Evolutionary conservation across 495 filamentous ascomycete species (phyloP).

Genomic region (Xylaria castorea): DNA sequence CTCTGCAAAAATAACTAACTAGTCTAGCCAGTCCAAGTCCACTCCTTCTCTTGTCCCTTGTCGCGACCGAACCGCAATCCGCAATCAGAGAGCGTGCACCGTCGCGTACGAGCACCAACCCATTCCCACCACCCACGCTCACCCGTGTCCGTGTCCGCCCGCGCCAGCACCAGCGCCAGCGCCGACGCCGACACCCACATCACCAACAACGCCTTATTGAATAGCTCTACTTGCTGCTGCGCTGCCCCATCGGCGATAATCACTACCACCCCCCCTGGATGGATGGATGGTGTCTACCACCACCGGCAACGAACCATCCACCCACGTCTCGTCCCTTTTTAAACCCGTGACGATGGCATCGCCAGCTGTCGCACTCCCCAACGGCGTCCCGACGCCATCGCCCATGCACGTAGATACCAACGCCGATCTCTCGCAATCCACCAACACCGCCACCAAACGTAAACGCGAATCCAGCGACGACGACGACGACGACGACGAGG

Average conservation of each 20-base stretch:
- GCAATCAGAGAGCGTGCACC: constrained; percentile 26
- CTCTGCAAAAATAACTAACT: not conserved
- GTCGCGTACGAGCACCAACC: constrained; percentile 22
- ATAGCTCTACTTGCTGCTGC: not conserved
- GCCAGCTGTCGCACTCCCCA: constrained; percentile 48
- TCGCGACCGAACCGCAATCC: constrained; percentile 24
- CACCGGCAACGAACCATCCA: constrained; percentile 1
- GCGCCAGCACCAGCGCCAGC: constrained; percentile 12
- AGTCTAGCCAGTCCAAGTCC: not conserved
- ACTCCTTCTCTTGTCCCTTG: not conserved
- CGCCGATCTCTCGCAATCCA: constrained; percentile 46
- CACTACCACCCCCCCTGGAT: constrained; percentile 13
- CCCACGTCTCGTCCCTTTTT: constrained; percentile 22
- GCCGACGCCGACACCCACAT: constrained; percentile 13
- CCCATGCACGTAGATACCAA: constrained; percentile 27
- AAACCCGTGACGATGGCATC: constrained; percentile 47
- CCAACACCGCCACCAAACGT: constrained; percentile 57
- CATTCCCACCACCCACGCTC: constrained; percentile 5
- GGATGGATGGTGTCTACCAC: constrained; percentile 21
- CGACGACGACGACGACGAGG: constrained; percentile 47
- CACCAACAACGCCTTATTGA: constrained; percentile 2
- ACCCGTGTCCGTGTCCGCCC: constrained; percentile 15
- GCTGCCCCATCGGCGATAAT: constrained; percentile 6
- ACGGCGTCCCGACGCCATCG: constrained; percentile 46
- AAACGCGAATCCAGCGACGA: constrained; percentile 61